Evolutionary conservation across 805 yeast species (phyloP), one percentile per base, ranked within the genome.

Genomic region (Zygosaccharomyces kombuchaensis): DNA sequence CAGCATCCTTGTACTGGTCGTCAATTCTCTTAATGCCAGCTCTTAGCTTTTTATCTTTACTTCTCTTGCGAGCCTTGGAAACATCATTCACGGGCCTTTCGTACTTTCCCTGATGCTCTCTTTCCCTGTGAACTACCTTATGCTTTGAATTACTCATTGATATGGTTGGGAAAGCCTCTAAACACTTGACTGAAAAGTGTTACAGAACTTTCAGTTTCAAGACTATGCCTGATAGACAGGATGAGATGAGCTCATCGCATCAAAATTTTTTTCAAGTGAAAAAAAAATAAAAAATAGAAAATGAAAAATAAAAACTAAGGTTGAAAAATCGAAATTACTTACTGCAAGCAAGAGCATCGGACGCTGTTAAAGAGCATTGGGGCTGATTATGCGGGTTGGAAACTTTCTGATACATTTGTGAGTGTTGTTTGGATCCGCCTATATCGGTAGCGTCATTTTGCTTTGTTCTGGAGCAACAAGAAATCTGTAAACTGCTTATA

Each of bases 1-100:
- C 78, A 1, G 96, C 95, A 48, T 82, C 84, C 52, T 79, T 76
- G 65, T 84, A 86, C 56, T 83, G 82, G 34, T 74, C 73, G 61
- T 91, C 95, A 30, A 81, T 67, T 55, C 80, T 74, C 54, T 80
- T 80, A 58, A 91, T 62, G 17, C 81, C 81, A 17, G 86, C 80
- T 58, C 78, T 77, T 44, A 85, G 68, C 59, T 78, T 78, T 58
- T 73, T 77, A 60, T 82, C 86, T 55, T 75, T 81, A 34, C 77
- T 66, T 50, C 60, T 58, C 46, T 47, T 56, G 14, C 50, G 46
- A 31, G 50, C 23, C 10, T 52, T 50, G 16, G 41, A 19, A 21
- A 43, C 50, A 14, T 42, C 51, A 7, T 44, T 39, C 36, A 35
- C 22, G 13, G 54, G 40, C 42, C 75, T 63, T 47, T 67, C 71